phyloP scores from a whole-genome alignment of 169 alveolate genomes.

The Plasmodium billcollinsi region DNA sequence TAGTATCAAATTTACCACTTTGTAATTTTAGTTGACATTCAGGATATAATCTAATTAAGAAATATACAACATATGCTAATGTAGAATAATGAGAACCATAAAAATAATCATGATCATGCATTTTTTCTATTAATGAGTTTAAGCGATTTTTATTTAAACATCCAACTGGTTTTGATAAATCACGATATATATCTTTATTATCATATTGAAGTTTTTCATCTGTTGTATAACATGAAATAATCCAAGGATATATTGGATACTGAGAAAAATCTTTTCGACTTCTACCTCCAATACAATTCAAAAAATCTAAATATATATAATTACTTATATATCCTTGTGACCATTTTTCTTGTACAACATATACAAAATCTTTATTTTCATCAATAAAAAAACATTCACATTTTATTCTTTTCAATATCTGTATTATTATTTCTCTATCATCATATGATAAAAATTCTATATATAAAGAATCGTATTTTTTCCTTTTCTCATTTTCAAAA shows the following conservation, averaged over 20 bases:
- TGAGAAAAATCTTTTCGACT: constrained; percentile 95
- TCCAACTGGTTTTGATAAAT: constrained; percentile 94
- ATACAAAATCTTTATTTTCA: constrained; percentile 81
- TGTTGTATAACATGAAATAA: constrained; percentile 89
- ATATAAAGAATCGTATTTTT: constrained; percentile 84
- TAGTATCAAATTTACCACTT: constrained; percentile 92
- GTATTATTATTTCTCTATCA: constrained; percentile 86
- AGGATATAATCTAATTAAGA: constrained; percentile 95
- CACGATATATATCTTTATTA: constrained; percentile 88
- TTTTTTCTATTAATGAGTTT: constrained; percentile 86
- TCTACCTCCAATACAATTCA: constrained; percentile 95
- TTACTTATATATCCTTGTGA: constrained; percentile 93
- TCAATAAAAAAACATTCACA: constrained; percentile 81
- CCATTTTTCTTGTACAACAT: constrained; percentile 91
- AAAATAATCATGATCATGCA: constrained; percentile 90
- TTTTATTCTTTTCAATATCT: constrained; percentile 77
- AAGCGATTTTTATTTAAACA: constrained; percentile 90
- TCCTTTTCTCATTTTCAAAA: constrained; percentile 82
- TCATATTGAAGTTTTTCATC: constrained; percentile 76
- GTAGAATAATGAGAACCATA: constrained; percentile 98
- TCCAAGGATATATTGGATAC: constrained; percentile 99
- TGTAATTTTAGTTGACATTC: constrained; percentile 95
- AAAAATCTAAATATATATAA: constrained; percentile 94
- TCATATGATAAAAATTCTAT: constrained; percentile 82
- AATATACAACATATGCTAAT: constrained; percentile 97